Percentiles rank a stretch among this genome's conserved stretches.
Evolutionary conservation across 2,329 filamentous ascomycete species (phyloP).

Genomic region (Parafenestella ontariensis): DNA sequence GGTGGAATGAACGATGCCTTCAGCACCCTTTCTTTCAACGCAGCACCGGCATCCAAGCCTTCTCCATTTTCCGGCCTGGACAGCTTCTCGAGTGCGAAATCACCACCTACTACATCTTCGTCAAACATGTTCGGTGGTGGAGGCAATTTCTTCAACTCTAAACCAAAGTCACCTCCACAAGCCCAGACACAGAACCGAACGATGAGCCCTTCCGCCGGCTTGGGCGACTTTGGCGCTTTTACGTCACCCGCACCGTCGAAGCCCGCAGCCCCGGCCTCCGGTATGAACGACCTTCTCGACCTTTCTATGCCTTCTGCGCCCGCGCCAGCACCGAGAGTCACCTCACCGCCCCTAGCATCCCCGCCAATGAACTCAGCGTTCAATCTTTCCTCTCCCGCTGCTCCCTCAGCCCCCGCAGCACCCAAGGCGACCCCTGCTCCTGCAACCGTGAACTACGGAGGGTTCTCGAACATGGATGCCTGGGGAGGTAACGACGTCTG

Average conservation of each 20-base stretch:
- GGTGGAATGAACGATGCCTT: constrained; percentile 84
- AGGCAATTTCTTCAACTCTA: constrained; percentile 82
- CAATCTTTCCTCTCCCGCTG: constrained; percentile 53
- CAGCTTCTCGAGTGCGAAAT: constrained; percentile 57
- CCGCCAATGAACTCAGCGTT: constrained; percentile 72
- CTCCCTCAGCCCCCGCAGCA: constrained; percentile 47
- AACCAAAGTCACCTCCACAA: constrained; percentile 62
- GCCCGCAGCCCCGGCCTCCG: constrained; percentile 57
- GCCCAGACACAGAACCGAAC: constrained; percentile 54
- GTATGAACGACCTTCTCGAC: constrained; percentile 80
- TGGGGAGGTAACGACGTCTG: constrained; percentile 88
- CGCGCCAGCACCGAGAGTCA: constrained; percentile 33
- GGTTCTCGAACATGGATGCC: constrained; percentile 68
- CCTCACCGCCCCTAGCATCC: constrained; percentile 40
- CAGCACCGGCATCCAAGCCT: constrained; percentile 59
- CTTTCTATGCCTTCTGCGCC: constrained; percentile 57
- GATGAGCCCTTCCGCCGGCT: constrained; percentile 63
- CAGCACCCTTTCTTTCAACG: constrained; percentile 68
- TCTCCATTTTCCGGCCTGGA: constrained; percentile 70
- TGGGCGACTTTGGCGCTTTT: constrained; percentile 70
- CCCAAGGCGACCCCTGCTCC: constrained; percentile 39
- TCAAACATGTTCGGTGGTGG: constrained; percentile 65
- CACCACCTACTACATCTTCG: constrained; percentile 53
- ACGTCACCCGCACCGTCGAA: constrained; percentile 60
- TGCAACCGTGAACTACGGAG: constrained; percentile 48